Percentiles rank a stretch among this genome's conserved stretches.
These are phyloP conservation scores for Claviceps citrina DNA, from an alignment of 2,329 filamentous ascomycete genomes.

Conservation along the genomic window DNA sequence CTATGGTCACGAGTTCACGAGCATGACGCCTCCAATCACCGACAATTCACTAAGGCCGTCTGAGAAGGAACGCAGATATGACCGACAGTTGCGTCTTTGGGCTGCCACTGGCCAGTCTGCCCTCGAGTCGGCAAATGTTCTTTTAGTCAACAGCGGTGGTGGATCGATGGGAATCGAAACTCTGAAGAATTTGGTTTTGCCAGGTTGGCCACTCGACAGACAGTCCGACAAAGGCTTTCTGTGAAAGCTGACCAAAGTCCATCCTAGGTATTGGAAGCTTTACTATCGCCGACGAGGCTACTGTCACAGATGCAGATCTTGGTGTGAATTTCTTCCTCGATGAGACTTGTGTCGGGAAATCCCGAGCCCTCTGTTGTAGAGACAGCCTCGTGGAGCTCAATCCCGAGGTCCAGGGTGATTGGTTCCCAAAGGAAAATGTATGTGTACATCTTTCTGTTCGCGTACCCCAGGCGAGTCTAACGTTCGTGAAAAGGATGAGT, in stretches of 20 bases:
- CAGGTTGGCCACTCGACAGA: conserved; percentile 35
- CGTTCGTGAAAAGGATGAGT: conserved; percentile 9
- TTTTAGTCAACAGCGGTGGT: conserved; percentile 75
- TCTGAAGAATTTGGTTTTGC: conserved; percentile 92
- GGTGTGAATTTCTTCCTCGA: conserved; percentile 97
- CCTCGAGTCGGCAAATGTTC: conserved; percentile 78
- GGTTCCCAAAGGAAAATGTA: conserved; percentile 34
- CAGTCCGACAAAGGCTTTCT: not conserved
- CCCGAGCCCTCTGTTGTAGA: conserved; percentile 62
- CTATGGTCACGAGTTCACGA: not conserved
- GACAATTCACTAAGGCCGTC: conserved; percentile 33
- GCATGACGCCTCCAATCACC: conserved; percentile 7
- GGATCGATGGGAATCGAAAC: conserved; percentile 81
- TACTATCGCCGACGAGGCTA: conserved; percentile 69
- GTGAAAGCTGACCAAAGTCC: not conserved
- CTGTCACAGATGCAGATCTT: conserved; percentile 67
- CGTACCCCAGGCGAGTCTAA: conserved; percentile 6
- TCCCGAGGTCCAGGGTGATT: conserved; percentile 73
- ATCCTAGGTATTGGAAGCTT: conserved; percentile 68
- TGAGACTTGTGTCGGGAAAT: conserved; percentile 57
- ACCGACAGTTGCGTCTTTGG: conserved; percentile 89
- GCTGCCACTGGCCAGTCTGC: conserved; percentile 82
- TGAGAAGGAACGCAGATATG: conserved; percentile 65
- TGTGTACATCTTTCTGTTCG: not conserved
- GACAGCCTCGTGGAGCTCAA: conserved; percentile 76